phyloP scores from a whole-genome alignment of 1,284 basidiomycete species.

The Pascua sp. region DNA sequence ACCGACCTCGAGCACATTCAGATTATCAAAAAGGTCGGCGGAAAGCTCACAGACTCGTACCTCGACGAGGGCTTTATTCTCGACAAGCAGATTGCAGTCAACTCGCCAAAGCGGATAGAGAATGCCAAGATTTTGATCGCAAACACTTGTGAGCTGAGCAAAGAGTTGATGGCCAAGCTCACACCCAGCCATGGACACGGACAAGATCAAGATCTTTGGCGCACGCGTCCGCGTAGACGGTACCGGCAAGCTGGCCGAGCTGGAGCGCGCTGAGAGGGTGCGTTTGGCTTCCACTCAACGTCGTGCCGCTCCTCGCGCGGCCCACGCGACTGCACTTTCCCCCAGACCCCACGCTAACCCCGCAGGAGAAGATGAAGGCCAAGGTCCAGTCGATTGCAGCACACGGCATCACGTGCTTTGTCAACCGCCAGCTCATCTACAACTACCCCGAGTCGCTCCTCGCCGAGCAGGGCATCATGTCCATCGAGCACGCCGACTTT shows the following conservation, averaged over 20 bases:
- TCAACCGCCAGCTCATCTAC: constrained; percentile 98
- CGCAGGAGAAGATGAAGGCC: constrained; percentile 97
- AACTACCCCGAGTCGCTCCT: constrained; percentile 97
- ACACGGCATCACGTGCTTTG: constrained; percentile 96
- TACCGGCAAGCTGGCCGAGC: constrained; percentile 93
- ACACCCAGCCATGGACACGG: constrained; percentile 92
- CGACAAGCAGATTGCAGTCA: constrained; percentile 92
- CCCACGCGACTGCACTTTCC: too few species aligned
- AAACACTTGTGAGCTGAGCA: constrained; percentile 73
- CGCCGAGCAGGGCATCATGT: constrained; percentile 89
- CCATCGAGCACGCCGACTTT: constrained; percentile 98
- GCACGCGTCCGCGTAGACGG: constrained; percentile 93
- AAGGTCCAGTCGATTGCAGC: constrained; percentile 93
- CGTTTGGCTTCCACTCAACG: constrained; percentile 14
- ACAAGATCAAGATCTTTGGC: constrained; percentile 99
- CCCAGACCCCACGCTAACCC: constrained; percentile 6
- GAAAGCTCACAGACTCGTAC: constrained; percentile 97
- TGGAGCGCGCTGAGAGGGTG: constrained; percentile 90
- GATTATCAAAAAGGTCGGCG: constrained; percentile 99
- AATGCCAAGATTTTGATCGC: constrained; percentile 97
- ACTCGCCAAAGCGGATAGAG: constrained; percentile 90
- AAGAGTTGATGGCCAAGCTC: neutral
- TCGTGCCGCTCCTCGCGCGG: too few species aligned
- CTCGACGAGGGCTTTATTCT: constrained; percentile 99
- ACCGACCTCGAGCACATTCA: constrained; percentile 98